These are phyloP conservation scores for Candida sakaeoensis DNA, from an alignment of 805 yeast species.

Conservation along the genomic window DNA sequence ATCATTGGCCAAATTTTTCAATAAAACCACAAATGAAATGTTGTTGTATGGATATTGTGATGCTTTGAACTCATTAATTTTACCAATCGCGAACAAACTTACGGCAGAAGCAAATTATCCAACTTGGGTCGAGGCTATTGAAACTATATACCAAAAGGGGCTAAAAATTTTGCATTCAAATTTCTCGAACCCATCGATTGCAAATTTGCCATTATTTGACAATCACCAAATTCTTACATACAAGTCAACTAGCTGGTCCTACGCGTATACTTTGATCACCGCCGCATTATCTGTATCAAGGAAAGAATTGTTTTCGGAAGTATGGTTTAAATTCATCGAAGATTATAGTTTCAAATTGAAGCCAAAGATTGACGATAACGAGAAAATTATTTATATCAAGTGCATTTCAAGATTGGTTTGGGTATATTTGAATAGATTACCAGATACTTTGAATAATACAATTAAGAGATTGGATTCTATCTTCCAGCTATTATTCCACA, in stretches of 20 bases:
- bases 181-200: not conserved
- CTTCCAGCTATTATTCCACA: conserved; percentile 51
- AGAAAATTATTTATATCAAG: conserved; percentile 54
- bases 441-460: conserved; percentile 86
- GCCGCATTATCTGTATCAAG: conserved; percentile 81
- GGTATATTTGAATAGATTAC: conserved; percentile 83
- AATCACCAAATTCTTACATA: conserved; percentile 3
- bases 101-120: conserved; percentile 97
- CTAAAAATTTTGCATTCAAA: conserved; percentile 39
- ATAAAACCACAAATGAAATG: conserved; percentile 58
- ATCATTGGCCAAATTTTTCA: conserved; percentile 81
- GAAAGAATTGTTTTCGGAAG: conserved; percentile 60
- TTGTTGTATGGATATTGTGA: conserved; percentile 80
- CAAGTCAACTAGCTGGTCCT: conserved; percentile 52
- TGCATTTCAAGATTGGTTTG: conserved; percentile 75
- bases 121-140: conserved; percentile 83
- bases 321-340: conserved; percentile 74
- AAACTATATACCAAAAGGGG: conserved; percentile 51
- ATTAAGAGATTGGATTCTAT: conserved; percentile 71
- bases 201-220: conserved; percentile 5
- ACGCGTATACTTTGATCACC: conserved; percentile 62
- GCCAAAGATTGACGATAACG: conserved; percentile 51
- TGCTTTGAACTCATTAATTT: conserved; percentile 66
- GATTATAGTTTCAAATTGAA: conserved; percentile 56
- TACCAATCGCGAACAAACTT: conserved; percentile 78